phyloP scores from a whole-genome alignment of 345 rosid genomes.

The Raphanus raphanistrum region DNA sequence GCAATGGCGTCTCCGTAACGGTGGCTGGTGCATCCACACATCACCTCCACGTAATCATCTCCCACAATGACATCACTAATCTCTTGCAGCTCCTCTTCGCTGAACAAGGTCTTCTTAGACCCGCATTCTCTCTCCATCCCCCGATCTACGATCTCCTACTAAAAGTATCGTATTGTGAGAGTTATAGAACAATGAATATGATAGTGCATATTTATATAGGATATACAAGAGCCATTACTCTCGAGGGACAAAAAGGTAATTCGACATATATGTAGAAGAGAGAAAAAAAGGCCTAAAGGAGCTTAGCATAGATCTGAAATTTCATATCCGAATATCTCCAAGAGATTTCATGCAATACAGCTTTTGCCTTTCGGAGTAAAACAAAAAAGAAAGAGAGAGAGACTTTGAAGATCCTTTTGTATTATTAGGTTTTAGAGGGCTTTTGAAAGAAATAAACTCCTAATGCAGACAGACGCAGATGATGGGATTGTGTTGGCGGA shows the following conservation, averaged over 20 bases:
- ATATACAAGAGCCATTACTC: conserved; percentile 4
- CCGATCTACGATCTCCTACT: conserved; percentile 22
- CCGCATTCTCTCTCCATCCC: conserved; percentile 50
- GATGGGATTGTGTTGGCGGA: conserved; percentile 33
- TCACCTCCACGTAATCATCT: conserved; percentile 79
- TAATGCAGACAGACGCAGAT: conserved; percentile 1
- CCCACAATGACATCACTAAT: conserved; percentile 69
- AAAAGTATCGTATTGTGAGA: neutral
- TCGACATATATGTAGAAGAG: conserved; percentile 18
- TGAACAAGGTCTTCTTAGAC: conserved; percentile 49
- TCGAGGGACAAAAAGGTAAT: conserved; percentile 18
- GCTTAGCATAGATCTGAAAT: conserved; percentile 32
- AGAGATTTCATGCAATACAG: conserved; percentile 12
- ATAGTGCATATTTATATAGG: conserved; percentile 11
- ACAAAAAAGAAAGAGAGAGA: conserved; percentile 11
- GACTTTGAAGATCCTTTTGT: conserved; percentile 14
- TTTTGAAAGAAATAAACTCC: neutral
- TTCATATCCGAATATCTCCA: conserved; percentile 1
- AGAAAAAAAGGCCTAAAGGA: conserved; percentile 28
- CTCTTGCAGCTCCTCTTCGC: conserved; percentile 84
- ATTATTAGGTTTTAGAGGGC: conserved; percentile 8
- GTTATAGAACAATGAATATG: neutral
- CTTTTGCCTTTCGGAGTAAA: conserved; percentile 22
- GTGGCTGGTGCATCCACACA: conserved; percentile 97
- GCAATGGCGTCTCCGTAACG: conserved; percentile 98